phyloP scores from a whole-genome alignment of 306 rosid genomes.

The Castanea sativa region DNA sequence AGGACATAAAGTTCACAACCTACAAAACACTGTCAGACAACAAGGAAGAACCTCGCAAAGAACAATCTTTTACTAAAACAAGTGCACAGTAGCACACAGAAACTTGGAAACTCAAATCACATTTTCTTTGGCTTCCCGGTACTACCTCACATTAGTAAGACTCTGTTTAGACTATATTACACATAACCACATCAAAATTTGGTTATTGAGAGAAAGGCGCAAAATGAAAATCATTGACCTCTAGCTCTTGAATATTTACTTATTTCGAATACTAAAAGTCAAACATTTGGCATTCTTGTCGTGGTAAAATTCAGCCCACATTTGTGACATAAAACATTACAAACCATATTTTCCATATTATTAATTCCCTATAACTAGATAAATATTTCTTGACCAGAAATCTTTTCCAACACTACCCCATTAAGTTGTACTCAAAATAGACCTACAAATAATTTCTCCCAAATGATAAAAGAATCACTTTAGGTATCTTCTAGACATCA shows the following conservation, averaged over 20 bases:
- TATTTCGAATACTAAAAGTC: neutral
- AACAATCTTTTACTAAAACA: neutral
- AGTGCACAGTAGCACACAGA: neutral
- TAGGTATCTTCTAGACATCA: neutral
- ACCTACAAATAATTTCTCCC: neutral
- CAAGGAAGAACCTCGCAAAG: neutral
- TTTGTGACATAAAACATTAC: neutral
- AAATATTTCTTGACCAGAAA: neutral
- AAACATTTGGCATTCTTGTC: neutral
- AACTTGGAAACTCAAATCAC: neutral
- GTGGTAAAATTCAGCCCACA: neutral
- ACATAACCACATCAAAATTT: neutral
- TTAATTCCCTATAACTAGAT: neutral
- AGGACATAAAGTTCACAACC: neutral
- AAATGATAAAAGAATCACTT: neutral
- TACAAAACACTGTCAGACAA: neutral
- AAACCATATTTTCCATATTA: neutral
- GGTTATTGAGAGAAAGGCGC: too few relatives aligned
- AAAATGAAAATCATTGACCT: neutral
- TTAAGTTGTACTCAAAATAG: neutral
- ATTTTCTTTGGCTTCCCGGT: neutral
- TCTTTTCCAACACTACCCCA: neutral
- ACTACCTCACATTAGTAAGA: neutral
- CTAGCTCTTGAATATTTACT: neutral
- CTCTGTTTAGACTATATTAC: neutral